Conservation (phyloP, 2,329 filamentous ascomycete genomes). For the Aspergillus spinulosporus region DNA sequence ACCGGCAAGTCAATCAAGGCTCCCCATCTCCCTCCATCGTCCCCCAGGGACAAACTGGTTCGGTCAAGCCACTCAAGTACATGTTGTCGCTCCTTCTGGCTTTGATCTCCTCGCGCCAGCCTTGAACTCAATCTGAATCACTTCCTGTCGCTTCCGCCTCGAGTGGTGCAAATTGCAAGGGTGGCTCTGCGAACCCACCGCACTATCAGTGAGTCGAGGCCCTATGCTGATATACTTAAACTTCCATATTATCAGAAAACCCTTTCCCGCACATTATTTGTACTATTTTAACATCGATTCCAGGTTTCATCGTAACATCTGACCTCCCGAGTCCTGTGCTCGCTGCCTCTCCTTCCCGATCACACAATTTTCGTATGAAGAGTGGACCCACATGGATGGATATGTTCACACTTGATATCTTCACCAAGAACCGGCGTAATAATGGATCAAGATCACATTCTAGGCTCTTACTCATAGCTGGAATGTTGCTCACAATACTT, state of each 20-base stretch:
- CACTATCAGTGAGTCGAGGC: conserved; percentile 18
- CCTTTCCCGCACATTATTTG: not conserved
- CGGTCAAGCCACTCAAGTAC: not conserved
- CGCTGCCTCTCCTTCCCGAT: conserved; percentile 18
- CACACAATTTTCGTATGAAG: conserved; percentile 21
- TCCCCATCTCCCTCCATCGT: conserved; percentile 4
- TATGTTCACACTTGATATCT: conserved; percentile 25
- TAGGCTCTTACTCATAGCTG: conserved; percentile 8
- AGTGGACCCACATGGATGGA: conserved; percentile 29
- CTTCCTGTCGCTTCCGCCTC: not conserved
- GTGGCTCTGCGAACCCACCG: conserved; percentile 8
- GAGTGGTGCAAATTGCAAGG: conserved; percentile 14
- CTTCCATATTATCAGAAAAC: not conserved
- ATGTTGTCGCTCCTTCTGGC: conserved; percentile 3
- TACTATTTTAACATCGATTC: conserved; percentile 15
- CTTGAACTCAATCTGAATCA: not conserved
- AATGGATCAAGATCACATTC: conserved; percentile 13
- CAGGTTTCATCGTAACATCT: conserved; percentile 15
- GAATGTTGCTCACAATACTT: not conserved
- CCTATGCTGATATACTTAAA: not conserved
- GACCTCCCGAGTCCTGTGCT: conserved; percentile 7
- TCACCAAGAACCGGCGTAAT: conserved; percentile 16
- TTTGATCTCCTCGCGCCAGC: not conserved
- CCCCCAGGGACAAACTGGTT: not conserved
- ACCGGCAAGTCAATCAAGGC: conserved; percentile 17